Conservation (phyloP, 73 alveolate species). For the Symbiodinium pilosum region DNA sequence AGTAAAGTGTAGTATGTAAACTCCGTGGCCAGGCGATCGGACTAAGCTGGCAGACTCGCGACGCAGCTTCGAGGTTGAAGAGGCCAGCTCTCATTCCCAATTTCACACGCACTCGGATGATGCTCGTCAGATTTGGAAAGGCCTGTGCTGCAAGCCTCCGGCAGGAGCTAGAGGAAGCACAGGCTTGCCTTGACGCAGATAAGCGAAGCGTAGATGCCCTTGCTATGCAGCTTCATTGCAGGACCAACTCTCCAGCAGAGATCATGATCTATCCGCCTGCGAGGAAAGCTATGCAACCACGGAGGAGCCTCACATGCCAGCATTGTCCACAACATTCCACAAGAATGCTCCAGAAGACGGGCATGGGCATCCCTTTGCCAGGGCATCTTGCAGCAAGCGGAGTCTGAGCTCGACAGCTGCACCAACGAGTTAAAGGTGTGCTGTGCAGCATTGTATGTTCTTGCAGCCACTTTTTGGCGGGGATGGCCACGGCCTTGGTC, state of each 20-base stretch:
- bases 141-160: constrained; percentile 62
- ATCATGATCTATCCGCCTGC: not conserved
- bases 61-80: constrained; percentile 46
- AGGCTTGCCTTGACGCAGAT: too few relatives aligned
- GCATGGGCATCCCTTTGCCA: not conserved
- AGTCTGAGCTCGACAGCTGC: constrained; percentile 74
- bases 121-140: too few relatives aligned
- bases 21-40: constrained; percentile 40
- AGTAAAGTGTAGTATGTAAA: not conserved
- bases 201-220: not conserved
- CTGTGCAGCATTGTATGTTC: too few relatives aligned
- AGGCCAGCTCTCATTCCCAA: not conserved
- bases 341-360: not conserved
- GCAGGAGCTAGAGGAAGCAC: constrained; percentile 75
- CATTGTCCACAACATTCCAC: too few relatives aligned
- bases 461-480: too few relatives aligned
- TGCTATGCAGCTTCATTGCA: not conserved
- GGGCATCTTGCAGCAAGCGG: constrained; percentile 69
- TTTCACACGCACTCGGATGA: too few relatives aligned
- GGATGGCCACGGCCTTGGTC: too few relatives aligned
- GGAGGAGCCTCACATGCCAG: constrained; percentile 19
- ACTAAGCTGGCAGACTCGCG: constrained; percentile 31
- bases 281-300: constrained; percentile 45
- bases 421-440: constrained; percentile 64
- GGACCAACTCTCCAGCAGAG: constrained; percentile 33